These are phyloP conservation scores for Fusarium equiseti DNA, from an alignment of 2,329 filamentous ascomycete genomes.

Conservation along the genomic window DNA sequence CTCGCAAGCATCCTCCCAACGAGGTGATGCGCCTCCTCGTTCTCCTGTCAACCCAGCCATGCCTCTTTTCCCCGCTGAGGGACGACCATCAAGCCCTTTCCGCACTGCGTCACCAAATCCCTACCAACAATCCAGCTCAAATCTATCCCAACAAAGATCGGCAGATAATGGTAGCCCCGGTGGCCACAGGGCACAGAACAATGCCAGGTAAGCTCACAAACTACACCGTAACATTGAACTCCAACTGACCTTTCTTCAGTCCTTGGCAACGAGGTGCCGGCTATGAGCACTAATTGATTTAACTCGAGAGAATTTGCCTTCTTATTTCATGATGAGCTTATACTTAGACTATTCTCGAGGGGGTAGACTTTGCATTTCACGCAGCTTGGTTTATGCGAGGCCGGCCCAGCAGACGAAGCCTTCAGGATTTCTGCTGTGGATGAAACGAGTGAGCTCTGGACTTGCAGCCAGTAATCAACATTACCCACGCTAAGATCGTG, in stretches of 20 bases:
- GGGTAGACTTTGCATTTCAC: constrained; percentile 31
- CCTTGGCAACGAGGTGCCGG: constrained; percentile 62
- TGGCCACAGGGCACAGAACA: constrained; percentile 54
- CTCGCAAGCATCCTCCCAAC: constrained; percentile 51
- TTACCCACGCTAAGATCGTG: constrained; percentile 24
- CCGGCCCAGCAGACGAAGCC: constrained; percentile 8
- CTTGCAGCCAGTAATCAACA: constrained; percentile 17
- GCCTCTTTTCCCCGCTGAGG: constrained; percentile 57
- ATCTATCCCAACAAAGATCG: constrained; percentile 50
- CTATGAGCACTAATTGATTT: constrained; percentile 54
- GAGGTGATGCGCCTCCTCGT: constrained; percentile 48
- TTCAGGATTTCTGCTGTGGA: constrained; percentile 18
- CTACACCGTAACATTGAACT: not conserved
- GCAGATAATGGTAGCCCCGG: constrained; percentile 52
- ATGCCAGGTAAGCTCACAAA: constrained; percentile 52
- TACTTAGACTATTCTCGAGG: constrained; percentile 19
- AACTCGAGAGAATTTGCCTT: constrained; percentile 22
- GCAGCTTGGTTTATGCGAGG: constrained; percentile 22
- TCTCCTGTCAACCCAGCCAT: constrained; percentile 59
- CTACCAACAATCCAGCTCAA: constrained; percentile 49
- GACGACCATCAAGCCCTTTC: constrained; percentile 53
- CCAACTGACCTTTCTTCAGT: constrained; percentile 47
- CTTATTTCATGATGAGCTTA: constrained; percentile 39
- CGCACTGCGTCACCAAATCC: constrained; percentile 53
- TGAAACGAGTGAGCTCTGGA: constrained; percentile 12